Percentiles rank a stretch among this genome's conserved stretches.
These are phyloP conservation scores for Lasiosphaeria ovina DNA, from an alignment of 495 filamentous ascomycete species.

Conservation along the genomic window DNA sequence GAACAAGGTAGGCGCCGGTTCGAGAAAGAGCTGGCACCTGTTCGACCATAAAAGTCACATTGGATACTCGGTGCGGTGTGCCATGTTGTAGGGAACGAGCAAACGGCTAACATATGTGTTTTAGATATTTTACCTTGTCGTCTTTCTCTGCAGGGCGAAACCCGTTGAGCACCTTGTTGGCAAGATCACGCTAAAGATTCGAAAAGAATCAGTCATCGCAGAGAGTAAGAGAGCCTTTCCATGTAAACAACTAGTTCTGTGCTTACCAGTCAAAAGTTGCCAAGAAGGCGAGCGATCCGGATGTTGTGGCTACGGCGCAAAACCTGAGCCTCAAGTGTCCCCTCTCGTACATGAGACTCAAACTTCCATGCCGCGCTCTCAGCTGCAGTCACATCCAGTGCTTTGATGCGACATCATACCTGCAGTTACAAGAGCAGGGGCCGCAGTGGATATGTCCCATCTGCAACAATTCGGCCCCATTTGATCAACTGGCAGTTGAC, in stretches of 20 bases:
- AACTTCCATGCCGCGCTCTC: conserved; percentile 73
- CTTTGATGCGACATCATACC: conserved; percentile 90
- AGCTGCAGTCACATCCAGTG: conserved; percentile 89
- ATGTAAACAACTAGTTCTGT: not conserved
- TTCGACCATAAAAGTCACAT: not conserved
- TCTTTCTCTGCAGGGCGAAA: conserved; percentile 70
- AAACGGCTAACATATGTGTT: conserved; percentile 4
- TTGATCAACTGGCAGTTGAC: conserved; percentile 79
- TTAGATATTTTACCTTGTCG: conserved; percentile 73
- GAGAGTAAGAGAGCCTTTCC: conserved; percentile 63
- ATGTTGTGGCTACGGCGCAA: conserved; percentile 82
- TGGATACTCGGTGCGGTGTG: too few species aligned
- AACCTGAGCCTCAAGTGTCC: conserved; percentile 92
- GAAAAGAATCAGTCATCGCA: conserved; percentile 73
- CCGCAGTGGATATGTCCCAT: conserved; percentile 94
- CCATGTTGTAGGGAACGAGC: too few species aligned
- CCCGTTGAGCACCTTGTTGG: conserved; percentile 71
- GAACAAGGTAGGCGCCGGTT: conserved; percentile 59
- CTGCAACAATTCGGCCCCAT: conserved; percentile 79
- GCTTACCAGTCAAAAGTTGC: conserved; percentile 56
- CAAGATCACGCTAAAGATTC: conserved; percentile 69
- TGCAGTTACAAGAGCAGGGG: conserved; percentile 92
- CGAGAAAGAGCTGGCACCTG: not conserved
- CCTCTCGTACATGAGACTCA: conserved; percentile 77
- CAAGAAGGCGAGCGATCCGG: conserved; percentile 77